Percentiles rank a stretch among this genome's conserved stretches.
Evolutionary conservation across 306 rosid genomes (phyloP).

Genomic region (Fagus crenata): DNA sequence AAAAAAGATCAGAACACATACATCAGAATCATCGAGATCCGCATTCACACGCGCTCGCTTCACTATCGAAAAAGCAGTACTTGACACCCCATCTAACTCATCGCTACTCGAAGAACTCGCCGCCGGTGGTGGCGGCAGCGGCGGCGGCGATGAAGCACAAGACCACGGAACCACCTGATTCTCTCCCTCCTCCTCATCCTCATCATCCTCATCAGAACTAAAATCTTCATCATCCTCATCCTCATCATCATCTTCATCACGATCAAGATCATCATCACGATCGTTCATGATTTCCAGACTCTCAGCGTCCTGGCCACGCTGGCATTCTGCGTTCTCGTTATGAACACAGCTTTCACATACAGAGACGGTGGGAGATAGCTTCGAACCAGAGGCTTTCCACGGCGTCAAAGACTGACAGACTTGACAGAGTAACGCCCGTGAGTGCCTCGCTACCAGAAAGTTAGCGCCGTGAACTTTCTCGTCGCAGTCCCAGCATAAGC

Average conservation of each 20-base stretch:
- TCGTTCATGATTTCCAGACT: constrained; percentile 13
- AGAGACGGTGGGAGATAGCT: constrained; percentile 49
- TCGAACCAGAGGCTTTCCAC: constrained; percentile 49
- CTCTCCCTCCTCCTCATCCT: constrained; percentile 40
- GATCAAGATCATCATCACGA: no score
- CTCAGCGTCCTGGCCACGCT: constrained; percentile 4
- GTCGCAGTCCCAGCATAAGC: constrained; percentile 57
- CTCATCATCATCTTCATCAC: constrained; percentile 8
- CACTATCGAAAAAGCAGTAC: constrained; percentile 26
- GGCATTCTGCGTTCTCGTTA: constrained; percentile 6
- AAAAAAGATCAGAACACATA: neutral
- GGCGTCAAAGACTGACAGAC: constrained; percentile 48
- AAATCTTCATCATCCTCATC: constrained; percentile 3
- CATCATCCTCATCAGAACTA: constrained; percentile 29
- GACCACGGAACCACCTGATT: constrained; percentile 67
- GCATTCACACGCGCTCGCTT: constrained; percentile 33
- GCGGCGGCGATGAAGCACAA: constrained; percentile 21
- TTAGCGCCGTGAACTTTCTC: constrained; percentile 59
- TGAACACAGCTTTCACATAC: constrained; percentile 43
- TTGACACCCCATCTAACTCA: constrained; percentile 16
- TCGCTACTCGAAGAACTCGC: constrained; percentile 36
- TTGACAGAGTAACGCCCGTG: constrained; percentile 45
- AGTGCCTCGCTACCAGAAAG: constrained; percentile 56
- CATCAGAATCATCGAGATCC: constrained; percentile 40
- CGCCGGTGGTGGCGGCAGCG: constrained; percentile 1